Evolutionary conservation across 2,329 filamentous ascomycete species (phyloP), one percentile per base, ranked within the genome.

Genomic region (Colletotrichum cordylinicola): DNA sequence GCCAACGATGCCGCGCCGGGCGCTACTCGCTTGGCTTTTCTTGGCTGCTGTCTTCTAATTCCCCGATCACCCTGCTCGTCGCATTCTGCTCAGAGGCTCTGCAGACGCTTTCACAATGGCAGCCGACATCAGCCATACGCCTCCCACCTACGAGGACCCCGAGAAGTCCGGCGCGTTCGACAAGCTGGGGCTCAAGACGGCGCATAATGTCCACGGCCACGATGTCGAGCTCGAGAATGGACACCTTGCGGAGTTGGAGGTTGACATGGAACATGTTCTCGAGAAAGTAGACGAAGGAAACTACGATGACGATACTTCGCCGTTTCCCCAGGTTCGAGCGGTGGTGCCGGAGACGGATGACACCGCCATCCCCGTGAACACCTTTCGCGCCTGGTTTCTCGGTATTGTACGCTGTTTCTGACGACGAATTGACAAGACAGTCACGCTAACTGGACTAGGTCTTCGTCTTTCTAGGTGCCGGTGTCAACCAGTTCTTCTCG

Each of bases 311-410:
- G 73, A 82, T 73, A 82, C 82, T 60, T 83, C 81, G 37, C 81
- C 83, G 8, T 82, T 82, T 78, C 75, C 83, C 56, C 81, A 83
- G 68, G 84, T 86, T 35, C 83, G 85, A 48, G 84, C 85, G 10
- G 85, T 84, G 3, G 85, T 87, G 4, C 81, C 83, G 33, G 84
- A 86, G 69, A 82, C 82, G 16, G 86, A 86, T 71, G 84, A 86
- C 12, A 73, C 76, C 3, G 74, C 48, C 29, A 82, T 79, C 58
- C 79, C 75, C 12, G 80, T 77, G 78, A 84, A 80, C 71, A 86
- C 85, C 77, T 79, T 90, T 80, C 80, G 85, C 4, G 83, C 83
- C n/a, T 88, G 87, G 87, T 71, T 87, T 8, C 81, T 88, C 2
- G 81, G 88, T 31, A 65, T 88, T 43, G 87, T 88, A 70, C 83